A percentile compares a stretch with the other conserved stretches of the same genome.
Evolutionary conservation across 1,284 basidiomycete species (phyloP).

Genomic region (Grifola frondosa): DNA sequence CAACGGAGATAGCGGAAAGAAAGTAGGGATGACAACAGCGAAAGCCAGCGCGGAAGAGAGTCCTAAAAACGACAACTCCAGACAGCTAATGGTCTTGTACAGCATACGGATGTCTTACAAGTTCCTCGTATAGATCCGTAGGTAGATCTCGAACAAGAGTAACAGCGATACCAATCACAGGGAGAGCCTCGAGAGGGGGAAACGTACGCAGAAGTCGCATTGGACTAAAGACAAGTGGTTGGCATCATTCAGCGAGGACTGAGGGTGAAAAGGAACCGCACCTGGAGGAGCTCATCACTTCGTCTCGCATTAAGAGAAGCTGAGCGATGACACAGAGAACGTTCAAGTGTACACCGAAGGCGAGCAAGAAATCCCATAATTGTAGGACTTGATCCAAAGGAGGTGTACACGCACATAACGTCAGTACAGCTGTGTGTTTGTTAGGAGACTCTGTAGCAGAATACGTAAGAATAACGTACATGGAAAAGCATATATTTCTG

Average conservation of each 20-base stretch:
- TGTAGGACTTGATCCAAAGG: conserved; percentile 92
- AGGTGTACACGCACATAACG: conserved; percentile 94
- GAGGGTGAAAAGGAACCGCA: conserved; percentile 35
- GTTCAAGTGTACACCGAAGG: conserved; percentile 95
- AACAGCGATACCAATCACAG: conserved; percentile 90
- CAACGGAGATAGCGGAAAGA: not conserved
- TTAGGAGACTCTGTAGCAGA: not conserved
- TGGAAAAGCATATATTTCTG: conserved; percentile 96
- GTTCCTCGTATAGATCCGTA: conserved; percentile 84
- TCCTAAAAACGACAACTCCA: not conserved
- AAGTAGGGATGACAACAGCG: not conserved
- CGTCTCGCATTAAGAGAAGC: conserved; percentile 84
- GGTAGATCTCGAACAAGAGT: conserved; percentile 91
- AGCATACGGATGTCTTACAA: conserved; percentile 86
- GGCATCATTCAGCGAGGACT: not conserved
- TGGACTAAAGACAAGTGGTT: conserved; percentile 53
- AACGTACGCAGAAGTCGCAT: conserved; percentile 96
- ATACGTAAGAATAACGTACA: conserved; percentile 54
- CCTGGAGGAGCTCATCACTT: conserved; percentile 85
- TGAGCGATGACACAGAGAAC: conserved; percentile 96
- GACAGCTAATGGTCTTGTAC: conserved; percentile 23
- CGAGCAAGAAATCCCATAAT: conserved; percentile 96
- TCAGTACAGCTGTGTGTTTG: conserved; percentile 75
- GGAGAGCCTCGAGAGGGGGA: conserved; percentile 84
- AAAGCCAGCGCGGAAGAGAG: not conserved